These are phyloP conservation scores for Daldinia bambusicola DNA, from an alignment of 495 filamentous ascomycete species.

Conservation along the genomic window DNA sequence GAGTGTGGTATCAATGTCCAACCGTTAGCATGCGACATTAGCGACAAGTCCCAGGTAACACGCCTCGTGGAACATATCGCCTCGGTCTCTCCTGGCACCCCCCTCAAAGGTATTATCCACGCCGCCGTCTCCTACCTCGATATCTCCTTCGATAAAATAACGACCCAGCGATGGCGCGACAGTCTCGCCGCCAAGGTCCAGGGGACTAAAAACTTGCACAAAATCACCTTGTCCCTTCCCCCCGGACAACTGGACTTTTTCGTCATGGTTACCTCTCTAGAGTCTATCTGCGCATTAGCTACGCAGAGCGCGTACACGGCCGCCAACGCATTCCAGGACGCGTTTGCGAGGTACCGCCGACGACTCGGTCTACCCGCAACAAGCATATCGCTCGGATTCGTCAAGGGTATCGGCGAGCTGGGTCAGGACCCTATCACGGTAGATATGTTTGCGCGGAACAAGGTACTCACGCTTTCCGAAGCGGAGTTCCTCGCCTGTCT, in stretches of 20 bases:
- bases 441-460: conserved; percentile 14
- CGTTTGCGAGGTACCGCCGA: conserved; percentile 51
- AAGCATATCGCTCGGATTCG: conserved; percentile 13
- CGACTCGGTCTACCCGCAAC: conserved; percentile 44
- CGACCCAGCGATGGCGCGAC: conserved; percentile 43
- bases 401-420: conserved; percentile 11
- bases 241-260: conserved; percentile 63
- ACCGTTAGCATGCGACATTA: conserved; percentile 14
- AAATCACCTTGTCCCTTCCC: conserved; percentile 37
- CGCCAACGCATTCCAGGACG: conserved; percentile 63
- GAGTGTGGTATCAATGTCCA: conserved; percentile 11
- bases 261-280: conserved; percentile 60
- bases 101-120: conserved; percentile 58
- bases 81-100: not conserved
- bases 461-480: not conserved
- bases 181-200: conserved; percentile 54
- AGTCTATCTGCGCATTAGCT: conserved; percentile 57
- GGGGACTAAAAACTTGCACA: conserved; percentile 58
- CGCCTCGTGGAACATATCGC: not conserved
- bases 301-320: conserved; percentile 66
- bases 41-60: not conserved
- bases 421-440: conserved; percentile 23
- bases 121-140: conserved; percentile 56
- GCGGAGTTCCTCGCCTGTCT: conserved; percentile 3
- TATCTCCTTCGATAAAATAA: conserved; percentile 54